phyloP scores from a whole-genome alignment of 106 monocot genomes.

The Acorus calamus region DNA sequence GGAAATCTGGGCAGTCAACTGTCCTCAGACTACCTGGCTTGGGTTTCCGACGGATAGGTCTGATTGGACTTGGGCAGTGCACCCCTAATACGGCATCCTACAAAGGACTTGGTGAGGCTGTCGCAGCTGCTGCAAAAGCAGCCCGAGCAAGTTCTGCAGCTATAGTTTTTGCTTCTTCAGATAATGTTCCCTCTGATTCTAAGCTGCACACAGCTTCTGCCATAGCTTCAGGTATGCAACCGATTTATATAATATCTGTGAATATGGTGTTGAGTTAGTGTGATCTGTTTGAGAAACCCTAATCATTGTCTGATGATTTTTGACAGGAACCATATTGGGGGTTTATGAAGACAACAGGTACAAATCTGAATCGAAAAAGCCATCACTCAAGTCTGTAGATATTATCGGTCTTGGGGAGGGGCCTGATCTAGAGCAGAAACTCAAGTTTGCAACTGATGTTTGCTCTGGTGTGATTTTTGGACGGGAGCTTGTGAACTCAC shows the following conservation, averaged over 20 bases:
- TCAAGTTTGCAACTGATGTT: conserved; percentile 77
- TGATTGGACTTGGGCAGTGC: conserved; percentile 60
- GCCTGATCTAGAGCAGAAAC: conserved; percentile 55
- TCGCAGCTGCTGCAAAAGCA: conserved; percentile 63
- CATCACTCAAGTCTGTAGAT: conserved; percentile 59
- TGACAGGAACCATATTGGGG: conserved; percentile 70
- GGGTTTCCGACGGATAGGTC: conserved; percentile 64
- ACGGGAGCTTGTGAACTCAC: conserved; percentile 91
- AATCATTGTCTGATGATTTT: neutral
- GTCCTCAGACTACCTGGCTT: conserved; percentile 71
- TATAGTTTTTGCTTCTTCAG: conserved; percentile 52
- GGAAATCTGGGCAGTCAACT: conserved; percentile 75
- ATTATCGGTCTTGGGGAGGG: conserved; percentile 81
- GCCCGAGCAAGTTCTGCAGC: conserved; percentile 71
- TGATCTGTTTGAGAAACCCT: too few relatives aligned
- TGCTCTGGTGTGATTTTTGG: conserved; percentile 89
- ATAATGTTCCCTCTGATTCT: conserved; percentile 26
- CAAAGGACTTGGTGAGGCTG: conserved; percentile 60
- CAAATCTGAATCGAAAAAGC: conserved; percentile 80
- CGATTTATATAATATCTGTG: neutral
- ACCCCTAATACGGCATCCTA: conserved; percentile 22
- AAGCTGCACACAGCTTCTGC: conserved; percentile 58
- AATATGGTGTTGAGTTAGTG: too few relatives aligned
- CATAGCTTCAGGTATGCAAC: conserved; percentile 60
- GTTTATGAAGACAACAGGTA: conserved; percentile 78